Conservation (phyloP, 768 basidiomycete genomes). For the Xerocomus spinulosus region DNA sequence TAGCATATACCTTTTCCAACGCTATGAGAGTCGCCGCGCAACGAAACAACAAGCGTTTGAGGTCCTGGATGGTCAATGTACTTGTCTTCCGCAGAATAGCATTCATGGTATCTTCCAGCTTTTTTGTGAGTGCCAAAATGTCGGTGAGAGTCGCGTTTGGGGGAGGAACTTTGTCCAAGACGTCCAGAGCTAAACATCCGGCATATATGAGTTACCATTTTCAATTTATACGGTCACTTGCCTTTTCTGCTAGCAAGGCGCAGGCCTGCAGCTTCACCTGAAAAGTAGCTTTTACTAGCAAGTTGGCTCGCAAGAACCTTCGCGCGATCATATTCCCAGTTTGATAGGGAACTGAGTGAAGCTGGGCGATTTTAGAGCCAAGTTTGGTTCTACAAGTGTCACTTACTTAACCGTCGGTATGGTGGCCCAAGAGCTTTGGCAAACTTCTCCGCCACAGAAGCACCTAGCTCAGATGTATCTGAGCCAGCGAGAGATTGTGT, state of each 20-base stretch:
- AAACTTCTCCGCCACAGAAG: slow-evolving; percentile 83
- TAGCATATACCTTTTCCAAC: slow-evolving; percentile 46
- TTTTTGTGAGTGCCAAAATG: slow-evolving; percentile 59
- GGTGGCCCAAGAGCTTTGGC: slow-evolving; percentile 76
- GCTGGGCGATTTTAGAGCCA: slow-evolving; percentile 36
- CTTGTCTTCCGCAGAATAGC: slow-evolving; percentile 71
- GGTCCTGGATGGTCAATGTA: slow-evolving; percentile 71
- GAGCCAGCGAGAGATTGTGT: slow-evolving; percentile 65
- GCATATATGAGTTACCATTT: neutral
- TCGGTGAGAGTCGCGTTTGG: slow-evolving; percentile 55
- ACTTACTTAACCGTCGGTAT: slow-evolving; percentile 72
- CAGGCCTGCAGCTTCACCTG: slow-evolving; percentile 81
- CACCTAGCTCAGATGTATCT: slow-evolving; percentile 83
- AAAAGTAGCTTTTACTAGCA: slow-evolving; percentile 85
- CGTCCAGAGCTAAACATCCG: slow-evolving; percentile 45
- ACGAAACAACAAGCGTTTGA: slow-evolving; percentile 81
- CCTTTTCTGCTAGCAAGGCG: slow-evolving; percentile 65
- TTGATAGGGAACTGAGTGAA: slow-evolving; percentile 50
- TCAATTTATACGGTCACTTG: slow-evolving; percentile 27
- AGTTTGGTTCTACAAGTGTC: too few species aligned
- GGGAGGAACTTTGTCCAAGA: slow-evolving; percentile 59
- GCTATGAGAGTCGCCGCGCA: slow-evolving; percentile 81
- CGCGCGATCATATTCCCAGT: slow-evolving; percentile 75
- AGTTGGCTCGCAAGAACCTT: slow-evolving; percentile 81
- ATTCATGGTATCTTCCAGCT: slow-evolving; percentile 60